Evolutionary conservation across 495 filamentous ascomycete species (phyloP), one percentile per base, ranked within the genome.

Genomic region (Xylaria castorea): DNA sequence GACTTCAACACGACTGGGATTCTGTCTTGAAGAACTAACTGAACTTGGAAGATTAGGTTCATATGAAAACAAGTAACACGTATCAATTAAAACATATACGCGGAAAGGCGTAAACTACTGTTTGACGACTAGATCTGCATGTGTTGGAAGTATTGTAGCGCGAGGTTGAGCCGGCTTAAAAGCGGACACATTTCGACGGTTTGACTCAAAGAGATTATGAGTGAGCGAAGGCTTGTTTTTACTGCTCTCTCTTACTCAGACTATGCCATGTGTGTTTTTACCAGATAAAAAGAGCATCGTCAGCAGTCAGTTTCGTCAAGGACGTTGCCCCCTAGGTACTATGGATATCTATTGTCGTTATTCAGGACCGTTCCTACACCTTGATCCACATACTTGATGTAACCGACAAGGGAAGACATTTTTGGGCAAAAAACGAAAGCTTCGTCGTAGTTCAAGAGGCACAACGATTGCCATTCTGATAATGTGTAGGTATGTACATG

Each of bases 401-500:
- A n/a, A n/a, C 65, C n/a, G 11, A 27, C n/a, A 27, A 32, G 3
- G 27, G 53, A 16, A 40, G 18, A 57, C 20, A 50, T 20, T 27
- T 14, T 34, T 4, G 6, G 16, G 50, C 3, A 18, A 44, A 61
- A n/a, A 48, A 44, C 51, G 34, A 44, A 66, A 60, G 40, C 7
- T 42, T 60, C 57, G 61, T 61, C 22, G 34, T 34, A 48, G 30
- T 50, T 70, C 14, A 62, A 46, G 55, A 42, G 42, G 42, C 60
- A 22, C 46, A 55, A 64, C 46, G 65, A 48, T 53, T 60, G n/a
- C 36, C 40, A 48, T 60, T 58, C 18, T 18, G 69, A 62, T 71
- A 34, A 42, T 71, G 57, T 57, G 48, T 71, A 30, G 48, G 65
- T 71, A 71, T 71, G 69, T 71, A 71, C 69, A 71, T 61, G 58